Evolutionary conservation across 805 yeast genomes (phyloP).

Genomic region (Hanseniaspora meyeri): DNA sequence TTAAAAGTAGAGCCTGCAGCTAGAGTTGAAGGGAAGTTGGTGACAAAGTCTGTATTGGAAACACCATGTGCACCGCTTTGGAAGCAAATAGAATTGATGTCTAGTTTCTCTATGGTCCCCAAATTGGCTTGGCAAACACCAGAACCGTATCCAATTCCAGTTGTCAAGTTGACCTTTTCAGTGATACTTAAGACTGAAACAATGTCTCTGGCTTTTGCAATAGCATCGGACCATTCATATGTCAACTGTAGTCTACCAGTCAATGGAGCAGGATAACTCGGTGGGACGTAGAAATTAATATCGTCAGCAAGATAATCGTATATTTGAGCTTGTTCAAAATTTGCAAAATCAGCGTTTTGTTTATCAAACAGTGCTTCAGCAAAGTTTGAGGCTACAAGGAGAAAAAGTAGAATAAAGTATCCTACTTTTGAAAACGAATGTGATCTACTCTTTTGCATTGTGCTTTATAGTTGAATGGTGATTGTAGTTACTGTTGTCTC

Average conservation of each 20-base stretch:
- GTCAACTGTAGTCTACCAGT: slow-evolving; percentile 39
- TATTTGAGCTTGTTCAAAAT: slow-evolving; percentile 14
- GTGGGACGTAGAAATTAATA: slow-evolving; percentile 15
- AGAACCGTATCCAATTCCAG: slow-evolving; percentile 53
- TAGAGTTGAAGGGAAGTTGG: slow-evolving; percentile 47
- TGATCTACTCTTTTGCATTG: background rate
- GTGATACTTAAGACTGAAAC: slow-evolving; percentile 45
- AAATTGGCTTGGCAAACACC: slow-evolving; percentile 55
- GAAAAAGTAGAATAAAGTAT: background rate
- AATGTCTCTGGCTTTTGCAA: slow-evolving; percentile 40
- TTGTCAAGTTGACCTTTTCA: slow-evolving; percentile 51
- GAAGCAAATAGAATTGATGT: slow-evolving; percentile 43
- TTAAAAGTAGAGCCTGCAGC: slow-evolving; percentile 51
- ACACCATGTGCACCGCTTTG: slow-evolving; percentile 57
- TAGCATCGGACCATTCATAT: slow-evolving; percentile 46
- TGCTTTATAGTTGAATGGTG: background rate
- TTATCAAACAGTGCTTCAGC: slow-evolving; percentile 8
- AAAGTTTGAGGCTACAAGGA: background rate
- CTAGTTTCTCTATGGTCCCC: slow-evolving; percentile 43
- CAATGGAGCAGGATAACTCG: slow-evolving; percentile 14
- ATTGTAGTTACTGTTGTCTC: no score
- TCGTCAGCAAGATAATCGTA: slow-evolving; percentile 21
- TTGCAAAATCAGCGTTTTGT: slow-evolving; percentile 15
- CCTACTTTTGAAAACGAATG: background rate
- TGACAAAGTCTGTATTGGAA: slow-evolving; percentile 42